phyloP scores from a whole-genome alignment of 192 early-diverging fungal species.

The Radiomyces spectabilis region DNA sequence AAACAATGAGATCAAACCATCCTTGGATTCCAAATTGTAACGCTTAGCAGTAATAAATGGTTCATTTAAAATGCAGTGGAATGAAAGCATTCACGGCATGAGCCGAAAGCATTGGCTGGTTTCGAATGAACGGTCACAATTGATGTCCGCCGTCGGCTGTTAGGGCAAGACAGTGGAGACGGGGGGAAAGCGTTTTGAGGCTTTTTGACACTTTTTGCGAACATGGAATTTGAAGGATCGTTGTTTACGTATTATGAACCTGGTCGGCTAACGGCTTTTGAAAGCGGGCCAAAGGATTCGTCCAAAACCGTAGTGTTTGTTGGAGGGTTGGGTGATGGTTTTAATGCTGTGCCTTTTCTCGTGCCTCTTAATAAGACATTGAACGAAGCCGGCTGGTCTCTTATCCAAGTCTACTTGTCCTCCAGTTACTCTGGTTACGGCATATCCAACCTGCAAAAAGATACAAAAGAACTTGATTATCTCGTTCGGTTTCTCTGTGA shows the following conservation, averaged over 20 bases:
- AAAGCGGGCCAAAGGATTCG: slow-evolving; percentile 22
- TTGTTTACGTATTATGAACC: slow-evolving; percentile 33
- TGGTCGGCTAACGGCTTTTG: slow-evolving; percentile 33
- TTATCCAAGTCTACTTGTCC: slow-evolving; percentile 36
- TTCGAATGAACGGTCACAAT: no score
- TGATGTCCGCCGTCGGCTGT: no score
- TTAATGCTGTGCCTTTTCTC: slow-evolving; percentile 34
- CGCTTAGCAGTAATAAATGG: no score
- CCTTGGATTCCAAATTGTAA: no score
- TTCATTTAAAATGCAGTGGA: no score
- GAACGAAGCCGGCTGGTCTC: slow-evolving; percentile 9
- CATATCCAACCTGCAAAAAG: slow-evolving; percentile 20
- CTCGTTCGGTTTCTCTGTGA: slow-evolving; percentile 21
- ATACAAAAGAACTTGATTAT: slow-evolving; percentile 28
- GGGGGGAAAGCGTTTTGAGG: no score
- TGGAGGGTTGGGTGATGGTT: slow-evolving; percentile 32
- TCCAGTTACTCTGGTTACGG: slow-evolving; percentile 39
- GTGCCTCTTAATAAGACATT: slow-evolving; percentile 12
- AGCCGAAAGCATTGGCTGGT: no score
- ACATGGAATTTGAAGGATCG: slow-evolving; percentile 29
- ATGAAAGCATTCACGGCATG: no score
- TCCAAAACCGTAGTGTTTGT: slow-evolving; percentile 27
- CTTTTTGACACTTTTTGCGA: neutral
- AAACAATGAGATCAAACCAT: no score
- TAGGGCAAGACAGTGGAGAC: no score